Base-by-base conservation (phyloP, 768 basidiomycete species). In the Cystofilobasidium bisporidii region DNA sequence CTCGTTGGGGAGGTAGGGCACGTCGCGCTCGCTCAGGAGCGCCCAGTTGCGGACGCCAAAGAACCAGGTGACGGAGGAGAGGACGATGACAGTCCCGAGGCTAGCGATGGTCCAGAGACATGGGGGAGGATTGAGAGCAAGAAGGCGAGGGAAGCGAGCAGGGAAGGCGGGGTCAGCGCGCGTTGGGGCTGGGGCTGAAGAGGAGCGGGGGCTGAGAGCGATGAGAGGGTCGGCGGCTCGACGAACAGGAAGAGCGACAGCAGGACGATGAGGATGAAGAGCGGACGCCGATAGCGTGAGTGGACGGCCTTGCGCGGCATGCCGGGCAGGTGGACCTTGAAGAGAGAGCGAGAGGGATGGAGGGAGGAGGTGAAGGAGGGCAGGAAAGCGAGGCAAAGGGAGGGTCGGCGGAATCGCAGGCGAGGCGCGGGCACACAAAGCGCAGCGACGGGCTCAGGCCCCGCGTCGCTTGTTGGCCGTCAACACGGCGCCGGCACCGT, bases 51-150 rank as follows among this genome's bases (percentile, higher is more conserved):
- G 84, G 74, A 97, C 91, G 70, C 85, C 82, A 69, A 94, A 87
- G 75, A 91, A 93, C 77, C 87, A 89, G 24, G 91, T 87, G 58
- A 97, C 83, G 28, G 89, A 91, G 12, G 89, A 89, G 76, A 98
- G 86, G 67, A 98, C 91, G 77, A 89, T 73, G 77, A 96, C 84
- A 24, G 93, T 97, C 56, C 91, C 91, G 26, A 88, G 72, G 66
- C 97, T 85, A 69, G 71, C 80, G 75, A 60, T 86, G 6, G 11
- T 4, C 14, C 5, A 69, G 71, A 80, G 75, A 58, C 86, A 50
- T 8, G 22, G 11, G 22, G 10, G 10, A 24, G n/a, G 20, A n/a
- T 10, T 8, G 15, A 50, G 20, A 4, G 48, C 11, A 12, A 50
- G 48, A 2, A n/a, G 48, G 26, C 2, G 22, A 3, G n/a, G 8